phyloP scores from a whole-genome alignment of 139 green algal species.

The Chloropicon primus region DNA sequence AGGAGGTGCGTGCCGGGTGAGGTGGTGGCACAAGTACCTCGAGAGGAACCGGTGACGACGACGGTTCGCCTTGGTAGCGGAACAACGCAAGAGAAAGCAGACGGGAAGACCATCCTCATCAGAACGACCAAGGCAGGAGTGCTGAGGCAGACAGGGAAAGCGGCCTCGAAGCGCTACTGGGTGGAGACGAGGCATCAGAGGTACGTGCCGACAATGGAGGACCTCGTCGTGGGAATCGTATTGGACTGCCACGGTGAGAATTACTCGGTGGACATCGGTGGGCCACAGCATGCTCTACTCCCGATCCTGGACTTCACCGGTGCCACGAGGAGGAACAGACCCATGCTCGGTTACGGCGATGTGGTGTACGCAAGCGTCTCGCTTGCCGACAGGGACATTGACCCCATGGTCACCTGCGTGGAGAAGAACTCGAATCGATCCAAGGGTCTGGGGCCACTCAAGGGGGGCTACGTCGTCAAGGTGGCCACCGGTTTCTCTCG shows the following conservation, averaged over 20 bases:
- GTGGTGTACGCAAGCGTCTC: conserved; percentile 58
- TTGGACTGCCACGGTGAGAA: conserved; percentile 50
- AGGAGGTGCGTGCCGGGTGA: neutral
- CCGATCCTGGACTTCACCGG: conserved; percentile 68
- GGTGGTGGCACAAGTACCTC: neutral
- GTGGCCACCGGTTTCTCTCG: conserved; percentile 15
- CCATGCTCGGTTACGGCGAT: conserved; percentile 42
- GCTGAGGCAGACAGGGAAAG: conserved; percentile 23
- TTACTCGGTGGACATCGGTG: conserved; percentile 63
- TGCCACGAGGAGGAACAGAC: conserved; percentile 62
- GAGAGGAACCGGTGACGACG: neutral
- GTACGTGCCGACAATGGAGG: conserved; percentile 60
- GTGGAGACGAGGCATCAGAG: conserved; percentile 50
- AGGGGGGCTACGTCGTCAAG: conserved; percentile 15
- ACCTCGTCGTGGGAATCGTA: conserved; percentile 58
- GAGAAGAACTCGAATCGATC: conserved; percentile 40
- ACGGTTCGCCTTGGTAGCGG: neutral
- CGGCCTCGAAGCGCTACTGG: conserved; percentile 36
- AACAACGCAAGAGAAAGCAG: neutral
- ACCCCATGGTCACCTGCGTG: conserved; percentile 52
- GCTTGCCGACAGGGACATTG: conserved; percentile 37
- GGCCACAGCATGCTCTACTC: conserved; percentile 46
- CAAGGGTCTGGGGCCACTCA: conserved; percentile 49
- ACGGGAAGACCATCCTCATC: neutral
- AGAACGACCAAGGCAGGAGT: conserved; percentile 35